phyloP scores from a whole-genome alignment of 2,329 filamentous ascomycete genomes.

The Taxawa tesnikishii region DNA sequence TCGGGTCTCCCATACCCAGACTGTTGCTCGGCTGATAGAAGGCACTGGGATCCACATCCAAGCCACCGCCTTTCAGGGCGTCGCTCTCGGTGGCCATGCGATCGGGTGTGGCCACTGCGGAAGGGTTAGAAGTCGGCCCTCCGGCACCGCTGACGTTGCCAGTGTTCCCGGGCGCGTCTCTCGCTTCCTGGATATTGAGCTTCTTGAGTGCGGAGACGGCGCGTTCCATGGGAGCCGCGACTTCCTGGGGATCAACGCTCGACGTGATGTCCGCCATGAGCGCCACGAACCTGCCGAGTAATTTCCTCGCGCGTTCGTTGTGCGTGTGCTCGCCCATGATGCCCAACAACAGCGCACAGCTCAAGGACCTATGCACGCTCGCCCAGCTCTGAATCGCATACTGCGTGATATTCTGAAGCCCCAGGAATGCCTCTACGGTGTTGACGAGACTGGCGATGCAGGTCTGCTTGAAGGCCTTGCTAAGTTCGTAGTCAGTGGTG shows the following conservation, averaged over 20 bases:
- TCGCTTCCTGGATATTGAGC: conserved; percentile 22
- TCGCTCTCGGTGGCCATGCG: background rate
- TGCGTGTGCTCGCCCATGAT: conserved; percentile 31
- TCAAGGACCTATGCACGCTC: conserved; percentile 30
- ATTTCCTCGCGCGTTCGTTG: conserved; percentile 31
- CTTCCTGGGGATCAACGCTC: conserved; percentile 32
- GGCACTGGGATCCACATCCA: too few species aligned
- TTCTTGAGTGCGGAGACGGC: conserved; percentile 33
- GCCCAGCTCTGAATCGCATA: conserved; percentile 31
- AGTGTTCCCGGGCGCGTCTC: conserved; percentile 9
- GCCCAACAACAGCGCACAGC: conserved; percentile 30
- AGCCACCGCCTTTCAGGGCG: too few species aligned
- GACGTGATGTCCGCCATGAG: conserved; percentile 34
- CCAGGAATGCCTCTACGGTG: conserved; percentile 49
- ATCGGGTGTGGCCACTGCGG: background rate
- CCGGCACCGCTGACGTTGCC: background rate
- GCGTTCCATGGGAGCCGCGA: conserved; percentile 34
- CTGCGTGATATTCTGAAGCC: conserved; percentile 39
- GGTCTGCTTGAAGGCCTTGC: conserved; percentile 37
- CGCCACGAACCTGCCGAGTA: conserved; percentile 33
- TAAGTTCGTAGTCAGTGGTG: conserved; percentile 29
- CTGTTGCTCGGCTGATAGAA: conserved; percentile 1
- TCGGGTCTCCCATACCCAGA: conserved; percentile 5
- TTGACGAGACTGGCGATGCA: conserved; percentile 42
- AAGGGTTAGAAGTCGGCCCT: background rate